phyloP scores from a whole-genome alignment of 495 filamentous ascomycete genomes.

The Xylaria castorea region DNA sequence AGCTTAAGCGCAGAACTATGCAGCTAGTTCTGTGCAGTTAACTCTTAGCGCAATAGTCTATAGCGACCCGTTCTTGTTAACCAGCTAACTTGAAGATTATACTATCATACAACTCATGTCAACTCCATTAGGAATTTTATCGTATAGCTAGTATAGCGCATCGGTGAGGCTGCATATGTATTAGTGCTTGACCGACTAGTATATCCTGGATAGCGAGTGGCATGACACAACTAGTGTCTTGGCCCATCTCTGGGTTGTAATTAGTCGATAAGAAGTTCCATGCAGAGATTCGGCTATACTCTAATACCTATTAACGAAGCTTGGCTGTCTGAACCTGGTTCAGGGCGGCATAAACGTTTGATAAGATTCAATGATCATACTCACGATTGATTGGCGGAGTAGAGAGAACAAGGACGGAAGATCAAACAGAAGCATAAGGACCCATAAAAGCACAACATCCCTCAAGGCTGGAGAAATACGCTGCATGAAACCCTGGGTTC shows the following conservation, averaged over 20 bases:
- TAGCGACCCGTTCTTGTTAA: not conserved
- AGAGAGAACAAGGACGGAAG: not conserved
- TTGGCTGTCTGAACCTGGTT: not conserved
- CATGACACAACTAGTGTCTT: not conserved
- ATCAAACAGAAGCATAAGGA: no score
- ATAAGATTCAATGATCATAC: not conserved
- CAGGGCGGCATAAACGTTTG: not conserved
- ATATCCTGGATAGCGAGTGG: not conserved
- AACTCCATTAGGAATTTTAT: conserved; percentile 3
- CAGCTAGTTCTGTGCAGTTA: not conserved
- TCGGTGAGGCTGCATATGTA: conserved; percentile 8
- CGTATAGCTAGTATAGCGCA: not conserved
- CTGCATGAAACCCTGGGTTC: not conserved
- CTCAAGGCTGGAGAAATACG: not conserved
- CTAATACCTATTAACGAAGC: not conserved
- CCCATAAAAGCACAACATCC: not conserved
- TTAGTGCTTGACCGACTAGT: not conserved
- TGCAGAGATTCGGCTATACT: not conserved
- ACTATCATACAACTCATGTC: not conserved
- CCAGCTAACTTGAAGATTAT: not conserved
- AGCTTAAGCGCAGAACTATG: conserved; percentile 3
- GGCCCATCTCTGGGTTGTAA: not conserved
- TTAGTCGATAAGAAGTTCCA: conserved; percentile 7
- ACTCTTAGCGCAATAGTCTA: not conserved
- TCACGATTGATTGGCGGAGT: not conserved